Conservation (phyloP, 768 basidiomycete species). For the Mycena kentingensis region DNA sequence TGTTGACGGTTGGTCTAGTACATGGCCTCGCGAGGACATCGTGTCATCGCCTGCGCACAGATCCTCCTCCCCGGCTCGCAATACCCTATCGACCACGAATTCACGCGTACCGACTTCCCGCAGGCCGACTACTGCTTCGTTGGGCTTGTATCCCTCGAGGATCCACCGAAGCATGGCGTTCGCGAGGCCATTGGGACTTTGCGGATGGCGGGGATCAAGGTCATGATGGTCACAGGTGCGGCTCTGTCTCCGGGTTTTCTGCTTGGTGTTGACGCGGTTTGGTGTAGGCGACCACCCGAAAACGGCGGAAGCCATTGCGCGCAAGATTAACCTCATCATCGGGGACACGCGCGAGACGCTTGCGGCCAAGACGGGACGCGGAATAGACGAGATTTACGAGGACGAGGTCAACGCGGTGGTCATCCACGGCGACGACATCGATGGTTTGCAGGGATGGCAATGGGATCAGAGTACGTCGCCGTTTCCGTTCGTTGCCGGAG, state of each 20-base stretch:
- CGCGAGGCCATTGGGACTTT: conserved; percentile 73
- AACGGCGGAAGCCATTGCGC: conserved; percentile 72
- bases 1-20: conserved; percentile 42
- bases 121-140: conserved; percentile 61
- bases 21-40: conserved; percentile 77
- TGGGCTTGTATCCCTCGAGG: conserved; percentile 66
- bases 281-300: conserved; percentile 64
- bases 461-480: conserved; percentile 65
- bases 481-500: not conserved
- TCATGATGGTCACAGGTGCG: conserved; percentile 75
- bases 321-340: conserved; percentile 70
- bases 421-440: conserved; percentile 70
- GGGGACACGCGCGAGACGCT: conserved; percentile 67
- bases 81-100: conserved; percentile 49
- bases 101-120: conserved; percentile 63
- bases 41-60: conserved; percentile 74
- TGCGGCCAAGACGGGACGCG: conserved; percentile 54
- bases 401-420: conserved; percentile 69
- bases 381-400: conserved; percentile 62
- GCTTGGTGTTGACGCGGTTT: not conserved
- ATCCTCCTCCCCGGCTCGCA: conserved; percentile 49
- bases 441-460: conserved; percentile 67
- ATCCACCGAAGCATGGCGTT: conserved; percentile 72
- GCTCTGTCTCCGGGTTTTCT: not conserved
- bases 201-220: conserved; percentile 70